Conservation (phyloP, 2,329 filamentous ascomycete species). For the Fragosphaeria purpurea region DNA sequence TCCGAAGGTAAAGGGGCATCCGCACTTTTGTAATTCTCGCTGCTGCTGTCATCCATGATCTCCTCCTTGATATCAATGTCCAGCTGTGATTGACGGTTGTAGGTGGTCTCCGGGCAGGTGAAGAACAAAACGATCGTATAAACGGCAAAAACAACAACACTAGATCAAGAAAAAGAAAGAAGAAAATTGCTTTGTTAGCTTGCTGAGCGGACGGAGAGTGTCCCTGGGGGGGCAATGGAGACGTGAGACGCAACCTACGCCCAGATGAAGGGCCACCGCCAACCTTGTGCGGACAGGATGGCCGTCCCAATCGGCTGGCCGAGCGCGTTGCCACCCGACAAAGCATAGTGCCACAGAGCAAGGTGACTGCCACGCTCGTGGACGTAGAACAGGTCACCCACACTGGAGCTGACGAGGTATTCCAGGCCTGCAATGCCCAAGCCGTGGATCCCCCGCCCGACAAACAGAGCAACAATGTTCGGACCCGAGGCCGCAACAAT, state of each 20-base stretch:
- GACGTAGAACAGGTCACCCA: slow-evolving; percentile 46
- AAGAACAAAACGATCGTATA: slow-evolving; percentile 27
- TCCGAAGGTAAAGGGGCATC: no score
- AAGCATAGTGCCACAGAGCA: slow-evolving; percentile 17
- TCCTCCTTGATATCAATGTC: slow-evolving; percentile 5
- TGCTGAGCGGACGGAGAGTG: no score
- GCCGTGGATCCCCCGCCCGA: slow-evolving; percentile 15
- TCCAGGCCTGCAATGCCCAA: slow-evolving; percentile 21
- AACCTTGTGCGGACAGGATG: neutral
- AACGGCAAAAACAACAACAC: slow-evolving; percentile 25
- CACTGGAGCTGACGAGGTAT: slow-evolving; percentile 32
- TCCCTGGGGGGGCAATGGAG: no score
- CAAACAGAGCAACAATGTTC: slow-evolving; percentile 15
- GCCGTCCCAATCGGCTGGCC: slow-evolving; percentile 2
- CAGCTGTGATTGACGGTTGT: slow-evolving; percentile 13
- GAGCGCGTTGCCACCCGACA: slow-evolving; percentile 5
- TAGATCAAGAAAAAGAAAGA: neutral
- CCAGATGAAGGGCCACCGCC: slow-evolving; percentile 5
- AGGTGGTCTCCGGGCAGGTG: slow-evolving; percentile 33
- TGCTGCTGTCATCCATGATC: slow-evolving; percentile 2
- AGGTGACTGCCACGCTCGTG: slow-evolving; percentile 35
- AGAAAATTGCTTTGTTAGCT: no score
- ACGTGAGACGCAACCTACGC: neutral
- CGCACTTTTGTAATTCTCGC: neutral
- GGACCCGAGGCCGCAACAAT: slow-evolving; percentile 1